Base-by-base conservation (phyloP, 83 land plant genomes). In the Thuja plicata region DNA sequence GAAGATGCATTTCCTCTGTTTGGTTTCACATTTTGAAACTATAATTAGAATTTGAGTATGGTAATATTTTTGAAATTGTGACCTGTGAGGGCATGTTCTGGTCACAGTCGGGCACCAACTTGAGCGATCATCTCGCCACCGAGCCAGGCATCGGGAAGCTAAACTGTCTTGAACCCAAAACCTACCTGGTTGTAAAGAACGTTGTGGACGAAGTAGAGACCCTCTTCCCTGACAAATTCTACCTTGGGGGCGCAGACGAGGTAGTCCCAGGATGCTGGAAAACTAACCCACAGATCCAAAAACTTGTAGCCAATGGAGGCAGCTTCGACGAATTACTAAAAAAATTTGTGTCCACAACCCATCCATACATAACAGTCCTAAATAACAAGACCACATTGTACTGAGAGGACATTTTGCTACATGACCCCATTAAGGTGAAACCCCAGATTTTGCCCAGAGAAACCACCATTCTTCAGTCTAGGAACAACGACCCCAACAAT, bases 141-240 rank as follows among this genome's bases (percentile, higher is more conserved):
- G 99, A 96, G 90, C 99, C 99, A 0, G 97, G 97, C 35, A 91
- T 96, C 32, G 98, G 99, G 57, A 98, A 97, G 84, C 94, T 97
- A 45, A 97, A 97, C 88, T 98, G 98, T 19, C 93, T 97, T 79
- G 83, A 94, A 48, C 91, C 95, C 21, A 91, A 89, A 34, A 96
- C 99, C 8, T 97, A 96, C 92, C 11, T 92, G 55, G 97, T 97
- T 45, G 87, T 94, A 54, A 87, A 88, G 34, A 94, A 95, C 84
- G 94, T 97, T 35, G 77, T 97, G n/a, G 79, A 80, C 8, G 99
- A 96, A 48, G 94, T 93, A 13, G 92, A 94, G 32, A 5, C 88
- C 16, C 77, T 96, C 46, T 97, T 96, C 90, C 95, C 99, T 0
- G 98, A 97, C 21, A 9, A 82, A 1, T 93, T 96, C 88, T 94